Conservation (phyloP, 2,329 filamentous ascomycete species). For the Shiraia bambusicola region DNA sequence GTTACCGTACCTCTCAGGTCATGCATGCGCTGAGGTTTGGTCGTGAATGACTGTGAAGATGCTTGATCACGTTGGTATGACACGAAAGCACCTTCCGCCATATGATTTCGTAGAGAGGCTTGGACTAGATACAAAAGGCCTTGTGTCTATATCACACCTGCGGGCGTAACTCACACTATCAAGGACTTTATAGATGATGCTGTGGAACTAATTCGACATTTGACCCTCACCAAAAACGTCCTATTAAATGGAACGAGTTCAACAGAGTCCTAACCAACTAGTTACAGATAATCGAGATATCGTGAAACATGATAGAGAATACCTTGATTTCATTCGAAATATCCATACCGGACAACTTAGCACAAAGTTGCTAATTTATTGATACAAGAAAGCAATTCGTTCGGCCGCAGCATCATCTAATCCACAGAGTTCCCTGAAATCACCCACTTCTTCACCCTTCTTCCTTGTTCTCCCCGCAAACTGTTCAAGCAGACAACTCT, state of each 20-base stretch:
- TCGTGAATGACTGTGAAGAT: too few species aligned
- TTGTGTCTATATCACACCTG: too few species aligned
- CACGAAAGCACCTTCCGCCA: too few species aligned
- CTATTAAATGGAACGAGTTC: slow-evolving; percentile 16
- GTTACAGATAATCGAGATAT: slow-evolving; percentile 9
- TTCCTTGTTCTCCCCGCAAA: slow-evolving; percentile 47
- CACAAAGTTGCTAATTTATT: slow-evolving; percentile 26
- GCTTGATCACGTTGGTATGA: too few species aligned
- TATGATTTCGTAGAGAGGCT: too few species aligned
- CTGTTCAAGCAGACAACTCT: slow-evolving; percentile 50
- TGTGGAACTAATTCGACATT: slow-evolving; percentile 11
- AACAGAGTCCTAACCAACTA: slow-evolving; percentile 15
- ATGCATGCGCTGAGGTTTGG: too few species aligned
- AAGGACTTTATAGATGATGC: slow-evolving; percentile 9
- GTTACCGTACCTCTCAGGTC: too few species aligned
- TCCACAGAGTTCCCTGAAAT: slow-evolving; percentile 54
- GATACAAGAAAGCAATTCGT: slow-evolving; percentile 54
- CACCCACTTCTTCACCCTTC: slow-evolving; percentile 48
- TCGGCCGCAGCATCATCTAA: slow-evolving; percentile 45
- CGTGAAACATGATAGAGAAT: background rate
- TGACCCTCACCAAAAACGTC: slow-evolving; percentile 11
- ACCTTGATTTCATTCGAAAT: background rate
- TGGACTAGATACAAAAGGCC: too few species aligned
- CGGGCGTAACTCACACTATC: slow-evolving; percentile 9
- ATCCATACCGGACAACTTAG: background rate